Base-by-base conservation (phyloP, 208 protist genomes). In the Leishmania tarentolae region DNA sequence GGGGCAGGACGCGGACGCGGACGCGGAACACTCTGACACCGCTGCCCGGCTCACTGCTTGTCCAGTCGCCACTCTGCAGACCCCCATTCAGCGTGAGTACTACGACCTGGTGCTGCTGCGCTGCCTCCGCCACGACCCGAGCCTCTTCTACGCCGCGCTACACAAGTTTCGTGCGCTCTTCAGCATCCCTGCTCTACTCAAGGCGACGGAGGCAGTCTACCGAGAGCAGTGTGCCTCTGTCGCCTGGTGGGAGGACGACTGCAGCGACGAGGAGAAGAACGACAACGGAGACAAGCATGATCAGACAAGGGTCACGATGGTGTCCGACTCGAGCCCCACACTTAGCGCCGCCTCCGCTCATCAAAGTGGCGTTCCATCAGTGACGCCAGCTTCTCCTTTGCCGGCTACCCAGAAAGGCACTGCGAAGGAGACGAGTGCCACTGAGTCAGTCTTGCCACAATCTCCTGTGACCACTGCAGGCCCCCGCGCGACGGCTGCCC, bases 21-120 rank as follows among this genome's bases (percentile, higher is more conserved):
- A 31, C 40, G 44, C n/a, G 11, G 69, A 73, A 17, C 44, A 21
- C 19, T 21, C 40, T 73, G 24, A 35, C 40, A 24, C 42, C 69
- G 28, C 53, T 44, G 28, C 70, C 28, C n/a, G 68, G 13, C 19
- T n/a, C 19, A 47, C 31, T 3, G 13, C 70, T 19, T 57, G 65
- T 19, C 13, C 74, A 47, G 73, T 79, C 11, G 72, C 80, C 37
- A 80, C 76, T 9, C 56, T 84, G 68, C 80, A 76, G 40, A 53
- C 47, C 1, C 78, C 82, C 40, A 95, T 95, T 47, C 80, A 75
- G 42, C 82, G 83, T 19, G 78, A 86, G 79, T 96, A 93, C 81
- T 96, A 96, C 80, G 88, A 91, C n/a, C 75, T 94, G 76, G 83
- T 96, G 59, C 83, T 96, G 50, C 81, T 93, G 73, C 85, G 90